Evolutionary conservation across 2,329 filamentous ascomycete species (phyloP), one percentile per base, ranked within the genome.

Genomic region (Byssoonygena ceratinophila): DNA sequence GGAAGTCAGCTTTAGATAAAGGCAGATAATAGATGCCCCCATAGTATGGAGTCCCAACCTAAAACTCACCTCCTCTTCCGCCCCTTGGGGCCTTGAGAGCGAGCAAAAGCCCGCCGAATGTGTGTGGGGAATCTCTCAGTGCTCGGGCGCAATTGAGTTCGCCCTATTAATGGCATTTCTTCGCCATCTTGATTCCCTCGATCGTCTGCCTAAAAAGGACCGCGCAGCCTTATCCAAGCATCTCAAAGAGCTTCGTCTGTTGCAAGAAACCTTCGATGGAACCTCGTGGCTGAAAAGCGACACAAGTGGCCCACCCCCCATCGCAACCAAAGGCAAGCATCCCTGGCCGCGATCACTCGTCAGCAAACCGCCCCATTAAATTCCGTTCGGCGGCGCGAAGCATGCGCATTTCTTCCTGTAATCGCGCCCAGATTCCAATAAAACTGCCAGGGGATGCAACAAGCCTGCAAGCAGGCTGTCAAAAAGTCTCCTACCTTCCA

Each of bases 281-380:
- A 40, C 45, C 22, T 47, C 29, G 45, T 47, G 46, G 46, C 46
- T 40, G 46, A 22, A 36, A 44, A 22, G 46, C 37, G 46, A 49
- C 40, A 44, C 7, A 41, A 18, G 20, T 29, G 46, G 32, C 23
- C 39, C 36, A 18, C 36, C 36, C 46, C 32, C 34, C 32, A 47
- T 49, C 32, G 12, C 22, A 34, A 49, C 46, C 46, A 22, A n/a
- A 49, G 46, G 40, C 46, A 39, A 31, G 34, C 34, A 40, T 49
- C 46, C 46, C 46, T 31, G 46, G 46, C 46, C n/a, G 20, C 22
- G 46, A 49, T 40, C 46, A 25, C 34, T 40, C 29, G 11, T 29
- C 22, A 32, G 27, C 18, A 9, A 31, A 39, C 32, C 46, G 32
- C 46, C 29, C 32, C 46, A 31, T 20, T 1, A 12, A 37, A 14